phyloP scores from a whole-genome alignment of 805 yeast species.

The Blastobotrys mokoenaii region DNA sequence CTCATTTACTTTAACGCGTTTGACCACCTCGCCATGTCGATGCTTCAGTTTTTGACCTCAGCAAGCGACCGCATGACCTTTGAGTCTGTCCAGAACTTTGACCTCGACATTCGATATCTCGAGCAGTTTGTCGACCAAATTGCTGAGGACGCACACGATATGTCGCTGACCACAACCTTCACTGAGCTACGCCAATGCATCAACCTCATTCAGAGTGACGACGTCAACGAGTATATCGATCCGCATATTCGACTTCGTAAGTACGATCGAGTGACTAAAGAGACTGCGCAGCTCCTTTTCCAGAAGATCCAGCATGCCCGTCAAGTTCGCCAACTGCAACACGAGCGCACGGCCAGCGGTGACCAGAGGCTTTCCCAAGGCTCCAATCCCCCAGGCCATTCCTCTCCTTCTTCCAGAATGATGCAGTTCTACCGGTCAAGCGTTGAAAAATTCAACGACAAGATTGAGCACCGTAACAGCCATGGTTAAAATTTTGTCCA shows the following conservation, averaged over 20 bases:
- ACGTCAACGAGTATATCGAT: slow-evolving; percentile 54
- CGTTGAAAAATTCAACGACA: slow-evolving; percentile 14
- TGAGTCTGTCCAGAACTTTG: slow-evolving; percentile 63
- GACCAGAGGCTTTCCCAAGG: background rate
- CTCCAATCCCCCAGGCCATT: background rate
- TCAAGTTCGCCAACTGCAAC: slow-evolving; percentile 2
- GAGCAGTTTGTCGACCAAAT: slow-evolving; percentile 40
- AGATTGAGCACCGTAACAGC: slow-evolving; percentile 2
- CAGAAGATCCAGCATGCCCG: slow-evolving; percentile 33
- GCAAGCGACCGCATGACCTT: slow-evolving; percentile 46
- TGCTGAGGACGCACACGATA: slow-evolving; percentile 24
- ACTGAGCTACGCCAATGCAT: slow-evolving; percentile 74
- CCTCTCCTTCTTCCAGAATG: slow-evolving; percentile 9
- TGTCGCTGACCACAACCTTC: slow-evolving; percentile 56
- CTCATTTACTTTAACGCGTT: slow-evolving; percentile 78
- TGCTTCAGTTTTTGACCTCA: slow-evolving; percentile 50
- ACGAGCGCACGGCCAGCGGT: too few species aligned
- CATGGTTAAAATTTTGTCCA: too few species aligned
- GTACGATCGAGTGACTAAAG: slow-evolving; percentile 67
- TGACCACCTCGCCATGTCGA: slow-evolving; percentile 70
- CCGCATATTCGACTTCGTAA: slow-evolving; percentile 49
- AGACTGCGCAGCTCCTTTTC: slow-evolving; percentile 55
- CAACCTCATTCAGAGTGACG: slow-evolving; percentile 52
- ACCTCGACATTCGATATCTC: slow-evolving; percentile 67
- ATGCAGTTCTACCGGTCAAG: slow-evolving; percentile 14